Percentiles rank a stretch among this genome's conserved stretches.
phyloP scores from a whole-genome alignment of 2,329 filamentous ascomycete species.

The Grosmannia serpens region DNA sequence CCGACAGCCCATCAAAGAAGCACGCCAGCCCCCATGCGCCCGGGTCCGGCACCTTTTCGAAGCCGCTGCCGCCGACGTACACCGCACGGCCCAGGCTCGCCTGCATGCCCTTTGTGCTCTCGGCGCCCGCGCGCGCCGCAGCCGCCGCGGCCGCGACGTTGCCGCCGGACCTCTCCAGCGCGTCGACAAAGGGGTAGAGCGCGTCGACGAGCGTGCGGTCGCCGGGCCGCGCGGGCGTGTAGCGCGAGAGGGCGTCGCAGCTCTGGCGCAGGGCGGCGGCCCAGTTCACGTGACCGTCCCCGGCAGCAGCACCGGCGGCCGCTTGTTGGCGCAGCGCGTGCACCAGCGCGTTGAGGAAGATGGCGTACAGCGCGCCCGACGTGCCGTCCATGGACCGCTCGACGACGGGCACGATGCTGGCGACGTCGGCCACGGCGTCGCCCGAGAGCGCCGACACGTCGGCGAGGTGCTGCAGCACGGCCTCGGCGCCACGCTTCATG shows the following conservation, averaged over 20 bases:
- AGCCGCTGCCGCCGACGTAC: constrained; percentile 56
- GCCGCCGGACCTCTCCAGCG: constrained; percentile 46
- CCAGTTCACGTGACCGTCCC: constrained; percentile 29
- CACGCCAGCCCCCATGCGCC: constrained; percentile 66
- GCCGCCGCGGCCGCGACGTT: constrained; percentile 62
- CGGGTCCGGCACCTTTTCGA: constrained; percentile 47
- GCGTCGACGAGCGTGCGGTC: constrained; percentile 89
- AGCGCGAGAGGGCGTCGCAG: constrained; percentile 59
- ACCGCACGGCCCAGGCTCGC: constrained; percentile 76
- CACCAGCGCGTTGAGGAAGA: constrained; percentile 80
- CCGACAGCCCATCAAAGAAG: constrained; percentile 62
- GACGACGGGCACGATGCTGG: constrained; percentile 40
- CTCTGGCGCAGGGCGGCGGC: constrained; percentile 59
- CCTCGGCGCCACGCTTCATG: constrained; percentile 76
- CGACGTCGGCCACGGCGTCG: constrained; percentile 41
- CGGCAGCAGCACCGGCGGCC: constrained; percentile 20
- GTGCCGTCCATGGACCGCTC: constrained; percentile 51
- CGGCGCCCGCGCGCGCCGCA: constrained; percentile 64
- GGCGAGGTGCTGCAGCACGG: constrained; percentile 38
- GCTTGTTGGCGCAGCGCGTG: constrained; percentile 40
- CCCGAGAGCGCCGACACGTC: constrained; percentile 31
- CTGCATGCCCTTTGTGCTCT: constrained; percentile 83
- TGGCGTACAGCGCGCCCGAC: constrained; percentile 55
- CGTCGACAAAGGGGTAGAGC: constrained; percentile 74
- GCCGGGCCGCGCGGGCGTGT: constrained; percentile 81